Conservation (phyloP, 305 asterid species). For the Rubia peregrina region DNA sequence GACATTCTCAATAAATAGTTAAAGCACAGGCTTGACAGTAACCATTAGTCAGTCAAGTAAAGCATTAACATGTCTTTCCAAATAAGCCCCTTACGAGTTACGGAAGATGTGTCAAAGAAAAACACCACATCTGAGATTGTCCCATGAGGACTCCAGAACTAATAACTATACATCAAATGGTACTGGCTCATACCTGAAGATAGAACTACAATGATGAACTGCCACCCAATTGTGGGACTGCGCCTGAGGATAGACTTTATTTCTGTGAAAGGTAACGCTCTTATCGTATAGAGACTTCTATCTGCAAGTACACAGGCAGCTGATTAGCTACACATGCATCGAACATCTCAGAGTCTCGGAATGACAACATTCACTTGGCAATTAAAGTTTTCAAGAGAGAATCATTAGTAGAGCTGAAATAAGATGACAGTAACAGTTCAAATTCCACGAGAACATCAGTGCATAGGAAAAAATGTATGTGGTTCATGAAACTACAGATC, state of each 20-base stretch:
- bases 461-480: background rate
- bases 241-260: slow-evolving; percentile 82
- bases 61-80: background rate
- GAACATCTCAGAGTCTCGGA: background rate
- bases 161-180: slow-evolving; percentile 13
- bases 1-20: background rate
- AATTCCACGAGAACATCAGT: background rate
- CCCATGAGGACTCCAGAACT: slow-evolving; percentile 2
- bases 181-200: slow-evolving; percentile 55
- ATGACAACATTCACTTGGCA: background rate
- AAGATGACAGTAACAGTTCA: background rate
- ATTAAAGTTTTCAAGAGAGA: background rate
- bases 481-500: background rate
- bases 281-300: slow-evolving; percentile 76
- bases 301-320: slow-evolving; percentile 40
- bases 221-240: slow-evolving; percentile 89
- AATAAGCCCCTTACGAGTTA: background rate
- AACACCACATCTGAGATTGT: background rate
- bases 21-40: background rate
- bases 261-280: slow-evolving; percentile 78
- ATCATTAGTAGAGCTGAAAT: background rate
- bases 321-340: background rate
- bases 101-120: background rate
- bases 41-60: background rate
- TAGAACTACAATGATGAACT: slow-evolving; percentile 74